These are phyloP conservation scores for Jackrogersella multiformis DNA, from an alignment of 495 filamentous ascomycete species.

Conservation along the genomic window DNA sequence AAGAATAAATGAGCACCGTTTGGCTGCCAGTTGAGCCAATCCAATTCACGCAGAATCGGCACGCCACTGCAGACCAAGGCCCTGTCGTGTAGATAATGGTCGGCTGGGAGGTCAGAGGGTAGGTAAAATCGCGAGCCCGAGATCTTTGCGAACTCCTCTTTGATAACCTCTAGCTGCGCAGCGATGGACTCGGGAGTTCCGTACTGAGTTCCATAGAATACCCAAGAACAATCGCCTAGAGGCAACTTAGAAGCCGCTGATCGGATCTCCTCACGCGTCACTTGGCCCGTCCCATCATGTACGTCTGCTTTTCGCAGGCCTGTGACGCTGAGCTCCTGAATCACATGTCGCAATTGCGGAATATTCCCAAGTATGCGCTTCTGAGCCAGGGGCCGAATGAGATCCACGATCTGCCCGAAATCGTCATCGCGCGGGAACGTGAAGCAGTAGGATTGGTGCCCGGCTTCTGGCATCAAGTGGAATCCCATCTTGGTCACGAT, in stretches of 20 bases:
- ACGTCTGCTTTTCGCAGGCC: slow-evolving; percentile 49
- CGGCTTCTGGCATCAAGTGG: slow-evolving; percentile 61
- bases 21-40: slow-evolving; percentile 66
- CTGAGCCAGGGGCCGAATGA: slow-evolving; percentile 59
- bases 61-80: slow-evolving; percentile 50
- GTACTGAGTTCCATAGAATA: slow-evolving; percentile 66
- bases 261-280: slow-evolving; percentile 51
- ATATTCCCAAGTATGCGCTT: slow-evolving; percentile 62
- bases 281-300: slow-evolving; percentile 31
- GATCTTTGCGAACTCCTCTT: slow-evolving; percentile 56
- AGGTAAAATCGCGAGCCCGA: slow-evolving; percentile 56
- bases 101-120: slow-evolving; percentile 46
- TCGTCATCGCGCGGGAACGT: slow-evolving; percentile 63
- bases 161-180: slow-evolving; percentile 56
- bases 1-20: slow-evolving; percentile 67
- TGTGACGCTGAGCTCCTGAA: slow-evolving; percentile 57
- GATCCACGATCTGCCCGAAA: slow-evolving; percentile 60
- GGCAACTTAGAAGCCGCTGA: slow-evolving; percentile 47
- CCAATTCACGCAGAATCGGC: slow-evolving; percentile 59
- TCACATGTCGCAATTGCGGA: slow-evolving; percentile 59
- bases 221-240: slow-evolving; percentile 57
- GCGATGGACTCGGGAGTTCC: slow-evolving; percentile 56
- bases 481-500: slow-evolving; percentile 70
- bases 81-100: slow-evolving; percentile 46
- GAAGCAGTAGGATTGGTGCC: slow-evolving; percentile 62